Percentiles rank a stretch among this genome's conserved stretches.
Evolutionary conservation across 2,329 filamentous ascomycete species (phyloP).

Genomic region (Stenocarpella maydis): DNA sequence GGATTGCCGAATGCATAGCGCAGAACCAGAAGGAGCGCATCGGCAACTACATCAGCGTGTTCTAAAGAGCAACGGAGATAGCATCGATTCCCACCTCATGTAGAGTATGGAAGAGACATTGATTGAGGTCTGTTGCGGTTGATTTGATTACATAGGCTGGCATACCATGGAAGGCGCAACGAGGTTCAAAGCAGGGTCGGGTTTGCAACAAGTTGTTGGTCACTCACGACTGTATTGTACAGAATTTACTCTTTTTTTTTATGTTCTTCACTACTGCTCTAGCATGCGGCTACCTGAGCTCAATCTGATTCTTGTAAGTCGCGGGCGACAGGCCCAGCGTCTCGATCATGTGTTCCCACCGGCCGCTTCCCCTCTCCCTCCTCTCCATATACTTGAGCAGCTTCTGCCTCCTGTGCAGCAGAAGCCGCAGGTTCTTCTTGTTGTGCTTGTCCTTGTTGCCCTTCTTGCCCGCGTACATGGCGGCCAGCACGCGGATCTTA

Average conservation of each 20-base stretch:
- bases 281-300: conserved; percentile 51
- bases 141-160: conserved; percentile 28
- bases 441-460: conserved; percentile 92
- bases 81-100: conserved; percentile 31
- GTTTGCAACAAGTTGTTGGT: conserved; percentile 33
- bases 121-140: conserved; percentile 26
- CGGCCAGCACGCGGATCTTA: conserved; percentile 85
- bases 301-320: conserved; percentile 91
- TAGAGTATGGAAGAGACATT: conserved; percentile 27
- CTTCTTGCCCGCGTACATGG: conserved; percentile 71
- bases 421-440: conserved; percentile 84
- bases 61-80: conserved; percentile 61
- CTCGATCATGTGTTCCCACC: conserved; percentile 87
- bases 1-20: conserved; percentile 99
- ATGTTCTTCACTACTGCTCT: conserved; percentile 40
- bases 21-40: conserved; percentile 99
- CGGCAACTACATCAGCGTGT: conserved; percentile 98
- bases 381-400: conserved; percentile 84
- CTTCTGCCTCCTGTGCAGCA: conserved; percentile 91
- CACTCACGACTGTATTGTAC: conserved; percentile 54
- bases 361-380: conserved; percentile 88
- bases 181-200: conserved; percentile 32
- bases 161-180: conserved; percentile 43
- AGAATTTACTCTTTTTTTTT: conserved; percentile 53
- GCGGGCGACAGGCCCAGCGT: conserved; percentile 87